Evolutionary conservation across 805 yeast species (phyloP).

Genomic region (Candida pini): DNA sequence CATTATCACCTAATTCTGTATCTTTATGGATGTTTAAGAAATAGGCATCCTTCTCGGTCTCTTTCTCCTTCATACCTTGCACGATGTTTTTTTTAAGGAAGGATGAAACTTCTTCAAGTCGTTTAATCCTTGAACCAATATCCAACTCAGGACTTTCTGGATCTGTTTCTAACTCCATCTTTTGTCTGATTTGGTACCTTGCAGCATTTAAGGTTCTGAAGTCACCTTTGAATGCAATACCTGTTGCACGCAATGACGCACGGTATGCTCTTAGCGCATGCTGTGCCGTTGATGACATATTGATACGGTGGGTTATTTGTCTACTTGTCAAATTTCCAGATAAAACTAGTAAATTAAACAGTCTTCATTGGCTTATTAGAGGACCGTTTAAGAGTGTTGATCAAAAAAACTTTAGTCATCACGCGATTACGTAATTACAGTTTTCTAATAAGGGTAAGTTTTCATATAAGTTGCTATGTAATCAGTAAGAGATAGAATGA

Average conservation of each 20-base stretch:
- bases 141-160: constrained; percentile 43
- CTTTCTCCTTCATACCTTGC: constrained; percentile 56
- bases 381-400: no score
- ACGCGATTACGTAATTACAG: no score
- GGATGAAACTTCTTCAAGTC: constrained; percentile 63
- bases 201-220: constrained; percentile 48
- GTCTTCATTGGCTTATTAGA: no score
- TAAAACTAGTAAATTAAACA: no score
- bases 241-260: constrained; percentile 61
- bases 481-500: no score
- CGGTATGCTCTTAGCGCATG: constrained; percentile 47
- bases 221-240: constrained; percentile 53
- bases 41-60: constrained; percentile 38
- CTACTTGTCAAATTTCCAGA: no score
- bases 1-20: constrained; percentile 91
- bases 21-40: constrained; percentile 67
- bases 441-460: no score
- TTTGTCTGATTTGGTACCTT: constrained; percentile 51
- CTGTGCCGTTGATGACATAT: constrained; percentile 15
- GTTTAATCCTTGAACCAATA: constrained; percentile 43
- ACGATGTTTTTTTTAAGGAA: constrained; percentile 76
- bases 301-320: neutral
- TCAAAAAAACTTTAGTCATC: no score
- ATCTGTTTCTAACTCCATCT: constrained; percentile 34
- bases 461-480: neutral